Conservation (phyloP, 2,329 filamentous ascomycete species). For the Colletotrichum nymphaeae region DNA sequence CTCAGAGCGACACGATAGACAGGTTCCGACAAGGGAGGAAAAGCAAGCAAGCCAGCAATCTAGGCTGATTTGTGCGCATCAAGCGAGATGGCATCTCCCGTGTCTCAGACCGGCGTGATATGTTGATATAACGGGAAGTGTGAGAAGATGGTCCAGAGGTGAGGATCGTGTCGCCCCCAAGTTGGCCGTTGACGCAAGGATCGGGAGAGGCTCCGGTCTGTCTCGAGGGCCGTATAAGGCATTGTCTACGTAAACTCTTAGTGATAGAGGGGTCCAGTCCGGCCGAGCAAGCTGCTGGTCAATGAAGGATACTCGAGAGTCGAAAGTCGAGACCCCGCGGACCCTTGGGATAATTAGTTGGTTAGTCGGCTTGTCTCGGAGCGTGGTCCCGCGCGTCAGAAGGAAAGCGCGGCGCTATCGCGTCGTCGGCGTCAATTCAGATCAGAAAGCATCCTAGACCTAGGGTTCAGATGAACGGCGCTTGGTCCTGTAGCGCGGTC, state of each 20-base stretch:
- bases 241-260: background rate
- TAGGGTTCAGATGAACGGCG: conserved; percentile 10
- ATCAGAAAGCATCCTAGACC: background rate
- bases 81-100: conserved; percentile 19
- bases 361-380: conserved; percentile 20
- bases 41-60: conserved; percentile 16
- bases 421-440: conserved; percentile 26
- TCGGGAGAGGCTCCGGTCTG: background rate
- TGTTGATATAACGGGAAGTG: background rate
- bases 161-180: background rate
- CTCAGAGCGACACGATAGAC: conserved; percentile 13
- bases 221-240: background rate
- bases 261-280: background rate
- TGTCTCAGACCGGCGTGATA: conserved; percentile 18
- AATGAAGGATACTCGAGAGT: background rate
- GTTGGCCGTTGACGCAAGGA: background rate
- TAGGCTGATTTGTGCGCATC: conserved; percentile 1
- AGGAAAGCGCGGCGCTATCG: conserved; percentile 16
- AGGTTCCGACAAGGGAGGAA: conserved; percentile 4
- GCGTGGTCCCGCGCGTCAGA: conserved; percentile 15
- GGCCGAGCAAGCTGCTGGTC: background rate
- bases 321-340: background rate
- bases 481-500: background rate
- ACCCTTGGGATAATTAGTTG: background rate
- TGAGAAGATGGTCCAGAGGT: background rate